Percentiles rank a stretch among this genome's conserved stretches.
phyloP scores from a whole-genome alignment of 345 rosid species.

The Pistacia vera region DNA sequence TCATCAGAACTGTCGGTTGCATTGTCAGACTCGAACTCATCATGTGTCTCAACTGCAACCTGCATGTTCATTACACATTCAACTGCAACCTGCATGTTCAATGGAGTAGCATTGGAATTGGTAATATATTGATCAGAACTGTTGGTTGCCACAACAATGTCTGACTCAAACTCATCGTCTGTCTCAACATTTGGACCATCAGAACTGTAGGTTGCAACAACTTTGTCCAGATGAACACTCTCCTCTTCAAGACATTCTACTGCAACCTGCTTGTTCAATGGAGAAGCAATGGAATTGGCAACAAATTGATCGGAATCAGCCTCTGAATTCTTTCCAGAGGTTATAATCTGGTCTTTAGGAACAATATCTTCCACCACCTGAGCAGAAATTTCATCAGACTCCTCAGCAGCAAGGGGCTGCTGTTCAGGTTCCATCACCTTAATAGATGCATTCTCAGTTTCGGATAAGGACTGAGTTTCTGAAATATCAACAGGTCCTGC shows the following conservation, averaged over 20 bases:
- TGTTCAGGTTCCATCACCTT: constrained; percentile 3
- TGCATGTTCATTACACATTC: background rate
- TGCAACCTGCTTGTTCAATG: background rate
- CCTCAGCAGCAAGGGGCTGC: background rate
- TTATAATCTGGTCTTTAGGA: background rate
- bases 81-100: background rate
- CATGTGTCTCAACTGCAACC: too few relatives aligned
- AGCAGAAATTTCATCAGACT: background rate
- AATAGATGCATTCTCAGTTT: background rate
- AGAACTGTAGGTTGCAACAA: too few relatives aligned
- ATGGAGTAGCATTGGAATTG: background rate
- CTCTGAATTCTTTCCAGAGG: background rate
- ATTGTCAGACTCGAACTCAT: too few relatives aligned
- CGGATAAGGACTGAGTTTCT: background rate
- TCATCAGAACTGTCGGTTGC: too few relatives aligned
- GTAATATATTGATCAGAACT: too few relatives aligned
- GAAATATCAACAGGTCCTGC: constrained; percentile 15
- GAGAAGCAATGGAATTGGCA: background rate
- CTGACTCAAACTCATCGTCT: too few relatives aligned
- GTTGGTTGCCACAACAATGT: too few relatives aligned
- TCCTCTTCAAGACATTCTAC: background rate
- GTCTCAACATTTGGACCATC: too few relatives aligned
- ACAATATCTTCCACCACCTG: background rate
- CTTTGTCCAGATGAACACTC: too few relatives aligned
- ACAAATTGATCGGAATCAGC: background rate